These are phyloP conservation scores for Picea abies DNA, from an alignment of 83 land plant genomes.

Conservation along the genomic window DNA sequence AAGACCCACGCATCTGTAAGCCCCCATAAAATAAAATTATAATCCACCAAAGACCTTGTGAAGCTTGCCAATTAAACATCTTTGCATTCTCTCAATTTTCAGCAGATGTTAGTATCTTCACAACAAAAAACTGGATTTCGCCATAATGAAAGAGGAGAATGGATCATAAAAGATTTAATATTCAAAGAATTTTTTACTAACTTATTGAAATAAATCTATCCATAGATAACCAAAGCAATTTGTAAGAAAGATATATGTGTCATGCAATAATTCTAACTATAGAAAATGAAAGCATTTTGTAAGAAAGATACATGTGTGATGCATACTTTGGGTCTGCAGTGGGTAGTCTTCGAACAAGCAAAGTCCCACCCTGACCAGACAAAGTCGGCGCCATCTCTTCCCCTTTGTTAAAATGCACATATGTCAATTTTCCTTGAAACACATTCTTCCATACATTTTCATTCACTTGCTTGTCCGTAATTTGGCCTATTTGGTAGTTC, in stretches of 20 bases:
- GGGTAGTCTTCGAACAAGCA: constrained; percentile 85
- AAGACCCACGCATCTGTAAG: not conserved
- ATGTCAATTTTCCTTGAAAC: constrained; percentile 81
- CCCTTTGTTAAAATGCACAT: constrained; percentile 74
- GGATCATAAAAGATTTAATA: not conserved
- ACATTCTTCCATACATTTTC: constrained; percentile 63
- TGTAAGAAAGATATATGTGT: not conserved
- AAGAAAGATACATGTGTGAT: not conserved
- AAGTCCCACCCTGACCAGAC: constrained; percentile 71
- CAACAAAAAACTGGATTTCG: not conserved
- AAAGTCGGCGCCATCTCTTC: constrained; percentile 86
- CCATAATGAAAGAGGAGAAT: not conserved
- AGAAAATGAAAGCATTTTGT: constrained; percentile 1
- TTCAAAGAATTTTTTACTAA: too few species aligned
- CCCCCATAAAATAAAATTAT: not conserved
- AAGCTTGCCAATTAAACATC: not conserved
- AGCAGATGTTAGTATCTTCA: not conserved
- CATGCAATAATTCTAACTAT: not conserved
- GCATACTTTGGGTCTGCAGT: constrained; percentile 68
- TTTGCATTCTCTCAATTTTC: not conserved
- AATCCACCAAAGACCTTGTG: not conserved
- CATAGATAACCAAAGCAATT: not conserved
- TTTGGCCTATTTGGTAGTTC: constrained; percentile 73
- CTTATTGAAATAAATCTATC: too few species aligned
- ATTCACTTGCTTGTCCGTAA: constrained; percentile 52